phyloP scores from a whole-genome alignment of 805 yeast species.

The Suhomyces pyralidae region DNA sequence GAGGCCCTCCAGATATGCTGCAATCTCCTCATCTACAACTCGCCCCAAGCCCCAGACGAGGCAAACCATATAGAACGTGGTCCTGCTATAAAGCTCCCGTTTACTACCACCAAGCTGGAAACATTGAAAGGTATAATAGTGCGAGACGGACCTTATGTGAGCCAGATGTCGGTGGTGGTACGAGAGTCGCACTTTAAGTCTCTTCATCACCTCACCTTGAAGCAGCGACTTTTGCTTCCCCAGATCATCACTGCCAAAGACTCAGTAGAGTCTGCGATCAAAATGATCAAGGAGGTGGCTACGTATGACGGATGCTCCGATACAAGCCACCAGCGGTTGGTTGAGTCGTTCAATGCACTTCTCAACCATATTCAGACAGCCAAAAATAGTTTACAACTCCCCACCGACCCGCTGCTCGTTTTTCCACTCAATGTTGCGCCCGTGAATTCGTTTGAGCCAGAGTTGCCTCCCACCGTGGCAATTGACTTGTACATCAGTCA shows the following conservation, averaged over 20 bases:
- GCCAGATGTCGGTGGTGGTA: slow-evolving; percentile 43
- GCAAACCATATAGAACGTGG: slow-evolving; percentile 28
- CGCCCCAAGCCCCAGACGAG: slow-evolving; percentile 34
- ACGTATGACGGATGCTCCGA: slow-evolving; percentile 3
- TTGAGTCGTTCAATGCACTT: slow-evolving; percentile 24
- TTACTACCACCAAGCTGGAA: slow-evolving; percentile 54
- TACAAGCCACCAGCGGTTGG: slow-evolving; percentile 16
- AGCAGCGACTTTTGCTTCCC: slow-evolving; percentile 33
- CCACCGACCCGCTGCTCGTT: slow-evolving; percentile 51
- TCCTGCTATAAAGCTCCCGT: slow-evolving; percentile 52
- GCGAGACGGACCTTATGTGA: slow-evolving; percentile 52
- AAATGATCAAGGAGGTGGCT: slow-evolving; percentile 5
- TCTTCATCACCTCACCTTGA: slow-evolving; percentile 26
- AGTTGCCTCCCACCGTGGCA: slow-evolving; percentile 44
- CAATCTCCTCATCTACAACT: slow-evolving; percentile 34
- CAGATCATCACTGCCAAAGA: slow-evolving; percentile 49
- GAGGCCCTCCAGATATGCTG: slow-evolving; percentile 40
- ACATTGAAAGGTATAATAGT: slow-evolving; percentile 58
- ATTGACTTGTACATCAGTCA: slow-evolving; percentile 59
- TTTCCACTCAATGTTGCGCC: slow-evolving; percentile 55
- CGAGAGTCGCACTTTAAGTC: slow-evolving; percentile 40
- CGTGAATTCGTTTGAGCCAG: slow-evolving; percentile 42
- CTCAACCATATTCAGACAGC: slow-evolving; percentile 21
- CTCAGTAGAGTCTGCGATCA: slow-evolving; percentile 19
- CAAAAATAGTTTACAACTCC: slow-evolving; percentile 35